Percentiles rank a stretch among this genome's conserved stretches.
phyloP scores from a whole-genome alignment of 108 stramenopile genomes.

The Skeletonema potamos region DNA sequence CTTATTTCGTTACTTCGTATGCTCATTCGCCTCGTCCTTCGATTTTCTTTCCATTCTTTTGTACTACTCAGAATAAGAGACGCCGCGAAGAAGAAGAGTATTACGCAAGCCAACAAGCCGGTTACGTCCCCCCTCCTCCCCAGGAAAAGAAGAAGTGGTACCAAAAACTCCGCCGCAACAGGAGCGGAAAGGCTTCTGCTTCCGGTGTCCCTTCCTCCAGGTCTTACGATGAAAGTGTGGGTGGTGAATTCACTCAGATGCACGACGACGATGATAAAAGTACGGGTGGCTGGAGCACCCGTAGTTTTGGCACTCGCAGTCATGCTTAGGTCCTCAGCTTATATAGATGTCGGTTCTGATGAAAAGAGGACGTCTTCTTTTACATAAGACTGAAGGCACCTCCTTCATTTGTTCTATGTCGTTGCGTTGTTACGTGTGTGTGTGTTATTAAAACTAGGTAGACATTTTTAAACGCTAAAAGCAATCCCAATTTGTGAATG shows the following conservation, averaged over 20 bases:
- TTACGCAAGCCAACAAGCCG: neutral
- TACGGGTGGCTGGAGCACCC: neutral
- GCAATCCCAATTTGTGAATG: neutral
- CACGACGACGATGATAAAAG: no score
- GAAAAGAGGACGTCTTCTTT: neutral
- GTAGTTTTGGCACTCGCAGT: neutral
- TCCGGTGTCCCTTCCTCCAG: neutral
- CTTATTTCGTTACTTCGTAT: neutral
- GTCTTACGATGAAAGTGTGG: neutral
- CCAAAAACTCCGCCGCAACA: neutral
- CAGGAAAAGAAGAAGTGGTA: neutral
- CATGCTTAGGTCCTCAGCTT: neutral
- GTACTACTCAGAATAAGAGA: neutral
- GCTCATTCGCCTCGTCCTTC: neutral
- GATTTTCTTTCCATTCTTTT: neutral
- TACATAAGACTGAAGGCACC: neutral
- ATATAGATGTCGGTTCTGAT: neutral
- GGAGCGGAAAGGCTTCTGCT: neutral
- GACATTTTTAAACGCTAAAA: neutral
- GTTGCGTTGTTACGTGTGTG: no score
- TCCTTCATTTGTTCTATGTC: neutral
- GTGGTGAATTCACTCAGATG: no score
- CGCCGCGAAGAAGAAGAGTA: slow-evolving; percentile 1
- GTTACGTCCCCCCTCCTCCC: neutral
- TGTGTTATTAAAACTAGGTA: neutral